Base-by-base conservation (phyloP, 2,329 filamentous ascomycete genomes). In the Dothistroma pini region DNA sequence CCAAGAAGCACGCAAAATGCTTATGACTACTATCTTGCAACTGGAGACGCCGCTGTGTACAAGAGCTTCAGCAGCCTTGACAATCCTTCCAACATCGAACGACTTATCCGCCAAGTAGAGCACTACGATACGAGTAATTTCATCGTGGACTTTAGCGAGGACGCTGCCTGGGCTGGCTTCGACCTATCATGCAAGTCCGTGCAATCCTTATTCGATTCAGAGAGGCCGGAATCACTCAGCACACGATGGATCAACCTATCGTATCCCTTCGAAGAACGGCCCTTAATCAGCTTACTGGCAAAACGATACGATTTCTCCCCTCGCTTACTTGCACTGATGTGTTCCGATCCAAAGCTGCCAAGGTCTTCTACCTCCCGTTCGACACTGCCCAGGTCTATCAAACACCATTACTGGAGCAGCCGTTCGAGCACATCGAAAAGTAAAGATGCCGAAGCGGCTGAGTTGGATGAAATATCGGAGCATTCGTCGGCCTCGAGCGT, bases 201-300 rank as follows among this genome's bases (percentile, higher is more conserved):
- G 32, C 59, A 72, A 14, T 62, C 63, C 19, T 71, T 84, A 1
- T 70, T 76, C 64, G 52, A 74, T 57, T 52, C 66, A 22, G 71
- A 82, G 68, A 77, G 80, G 59, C 79, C 82, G 2, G 75, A 74
- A 47, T 79, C 77, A 54, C 75, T 81, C 51, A 81, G 79, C 62
- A 86, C 89, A 4, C 81, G 88, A 73, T 92, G 89, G 89, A 90
- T 91, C 66, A 90, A 91, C 64, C 81, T 92, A 29, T 92, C 88
- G 86, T 80, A 84, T 52, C 88, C 88, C 0, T 83, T 85, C 67
- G 73, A 75, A 19, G 87, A 91, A 67, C 78, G 76, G 38, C 78
- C 83, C 2, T 70, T 83, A 10, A 79, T 91, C 50, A 77, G 79
- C 66, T 76, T 80, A 19, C 79, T 91, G 25, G 86, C 84, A 16